Evolutionary conservation across 1,139 yeast species (phyloP).

Genomic region (Kodamaea derodonti): DNA sequence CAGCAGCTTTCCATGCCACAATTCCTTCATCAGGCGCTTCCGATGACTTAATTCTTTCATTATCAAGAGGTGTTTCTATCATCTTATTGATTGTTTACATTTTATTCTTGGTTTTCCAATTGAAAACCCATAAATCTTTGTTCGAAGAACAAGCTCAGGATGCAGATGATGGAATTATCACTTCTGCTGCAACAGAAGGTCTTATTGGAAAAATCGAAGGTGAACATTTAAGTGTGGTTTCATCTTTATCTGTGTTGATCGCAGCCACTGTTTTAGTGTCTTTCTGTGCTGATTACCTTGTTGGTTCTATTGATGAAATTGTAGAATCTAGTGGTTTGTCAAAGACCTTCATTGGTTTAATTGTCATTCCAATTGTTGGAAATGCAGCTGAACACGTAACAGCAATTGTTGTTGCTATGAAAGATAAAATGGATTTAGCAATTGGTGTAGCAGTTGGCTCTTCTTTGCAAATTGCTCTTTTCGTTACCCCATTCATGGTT

Average conservation of each 20-base stretch:
- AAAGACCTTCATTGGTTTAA: slow-evolving; percentile 91
- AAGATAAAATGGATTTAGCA: slow-evolving; percentile 96
- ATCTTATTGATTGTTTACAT: slow-evolving; percentile 75
- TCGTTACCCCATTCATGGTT: slow-evolving; percentile 93
- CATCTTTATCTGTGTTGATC: slow-evolving; percentile 49
- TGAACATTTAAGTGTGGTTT: slow-evolving; percentile 34
- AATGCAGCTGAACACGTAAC: slow-evolving; percentile 99
- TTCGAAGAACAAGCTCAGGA: slow-evolving; percentile 40
- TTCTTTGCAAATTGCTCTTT: slow-evolving; percentile 89
- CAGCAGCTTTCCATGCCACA: slow-evolving; percentile 93
- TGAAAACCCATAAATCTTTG: slow-evolving; percentile 72
- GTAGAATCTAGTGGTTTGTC: slow-evolving; percentile 83
- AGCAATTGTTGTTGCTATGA: slow-evolving; percentile 90
- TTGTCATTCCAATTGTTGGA: slow-evolving; percentile 93
- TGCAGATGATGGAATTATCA: slow-evolving; percentile 35
- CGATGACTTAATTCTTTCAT: slow-evolving; percentile 56
- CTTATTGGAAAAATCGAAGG: slow-evolving; percentile 13
- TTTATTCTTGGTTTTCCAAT: slow-evolving; percentile 79
- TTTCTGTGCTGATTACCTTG: slow-evolving; percentile 88
- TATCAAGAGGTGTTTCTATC: slow-evolving; percentile 85
- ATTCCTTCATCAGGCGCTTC: slow-evolving; percentile 47
- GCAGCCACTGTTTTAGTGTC: slow-evolving; percentile 79
- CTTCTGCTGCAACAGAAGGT: slow-evolving; percentile 24
- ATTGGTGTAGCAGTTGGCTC: slow-evolving; percentile 98
- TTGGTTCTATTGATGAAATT: slow-evolving; percentile 85